Base-by-base conservation (phyloP, 495 filamentous ascomycete genomes). In the Aspergillus taichungensis region DNA sequence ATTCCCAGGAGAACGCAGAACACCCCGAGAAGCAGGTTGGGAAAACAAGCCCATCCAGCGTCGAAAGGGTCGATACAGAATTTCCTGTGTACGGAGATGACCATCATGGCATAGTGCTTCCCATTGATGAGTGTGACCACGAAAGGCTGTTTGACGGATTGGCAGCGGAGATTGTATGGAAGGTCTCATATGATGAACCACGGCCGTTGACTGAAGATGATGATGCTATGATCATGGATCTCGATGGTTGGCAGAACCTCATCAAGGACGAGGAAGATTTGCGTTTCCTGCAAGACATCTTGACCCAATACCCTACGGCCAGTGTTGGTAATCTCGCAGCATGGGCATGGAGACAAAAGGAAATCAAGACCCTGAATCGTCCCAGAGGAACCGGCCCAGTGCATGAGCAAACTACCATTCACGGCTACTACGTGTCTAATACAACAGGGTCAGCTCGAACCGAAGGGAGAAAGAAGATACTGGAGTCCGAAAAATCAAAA, bases 401-500 rank as follows among this genome's bases (percentile, higher is more conserved):
- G 10, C 74, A 69, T 29, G 61, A 67, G 11, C 62, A 71, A 43
- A 75, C 75, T 40, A 71, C 64, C 42, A 94, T 97, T 41, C 77
- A 85, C 37, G 94, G 90, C 32, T 95, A 97, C 55, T 95, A 95
- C 60, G 84, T 95, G 12, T 78, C 85, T 1, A 99, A 96, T 47
- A 41, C 67, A 0, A 84, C 86, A 24, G 92, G 92, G 30, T 84
- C 79, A 55, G 91, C 92, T 33, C 78, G 92, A 45, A 96, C 92
- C 0, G 89, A 97, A 74, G 89, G 88, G 13, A 81, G 84, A 40
- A 91, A 89, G 65, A 91, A 88, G 67, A 96, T 99, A 34, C 74
- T 92, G 36, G 89, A 99, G 56, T 83, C 87, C 0, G 94, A 97
- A 59, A 99, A 99, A 67, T 95, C 89, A 29, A 94, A 94, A 61